Base-by-base conservation (phyloP, 225 moss, liverwort and hornwort genomes). In the Bryum argenteum region DNA sequence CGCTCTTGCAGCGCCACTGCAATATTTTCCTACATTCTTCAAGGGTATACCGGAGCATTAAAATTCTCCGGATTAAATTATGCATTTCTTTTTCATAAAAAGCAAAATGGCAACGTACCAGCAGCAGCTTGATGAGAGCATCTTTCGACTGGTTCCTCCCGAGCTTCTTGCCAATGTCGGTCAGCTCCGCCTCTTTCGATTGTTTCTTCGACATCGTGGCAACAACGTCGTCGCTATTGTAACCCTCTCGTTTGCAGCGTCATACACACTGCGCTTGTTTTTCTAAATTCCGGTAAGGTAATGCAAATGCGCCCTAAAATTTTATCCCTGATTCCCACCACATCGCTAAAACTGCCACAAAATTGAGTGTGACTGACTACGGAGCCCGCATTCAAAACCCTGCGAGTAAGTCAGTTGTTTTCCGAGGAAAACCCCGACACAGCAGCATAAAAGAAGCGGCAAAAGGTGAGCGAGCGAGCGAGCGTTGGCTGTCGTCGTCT, bases 81-180 rank as follows among this genome's bases (percentile, higher is more conserved):
- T 70, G 1, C 8, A 8, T n/a, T 11, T 19, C 1, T n/a, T 57
- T 40, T 63, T 57, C 8, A 11, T 33, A 33, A 33, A 42, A 33
- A 69, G 41, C 9, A 11, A 7, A 38, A 58, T 23, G 16, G 6
- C 42, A 24, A 75, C 79, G 41, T 71, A 94, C 94, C 91, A 86
- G 81, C 56, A 94, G 62, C 56, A 91, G 78, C 84, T 89, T 94
- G 41, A 88, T 70, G 22, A 91, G 71, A 10, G 69, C 81, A 75
- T 94, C 94, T 72, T 94, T 94, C 65, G 85, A 70, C 66, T 88
- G 87, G 9, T 81, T 79, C 67, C 75, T 71, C 66, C 88, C 82
- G 64, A 88, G 88, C 81, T 86, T 84, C 81, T 89, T 86, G 77
- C 82, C 94, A 77, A 94, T 91, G 74, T 94, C 89, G 54, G 80